phyloP scores from a whole-genome alignment of 805 yeast species.

The Maudiozyma serrabonitensis region DNA sequence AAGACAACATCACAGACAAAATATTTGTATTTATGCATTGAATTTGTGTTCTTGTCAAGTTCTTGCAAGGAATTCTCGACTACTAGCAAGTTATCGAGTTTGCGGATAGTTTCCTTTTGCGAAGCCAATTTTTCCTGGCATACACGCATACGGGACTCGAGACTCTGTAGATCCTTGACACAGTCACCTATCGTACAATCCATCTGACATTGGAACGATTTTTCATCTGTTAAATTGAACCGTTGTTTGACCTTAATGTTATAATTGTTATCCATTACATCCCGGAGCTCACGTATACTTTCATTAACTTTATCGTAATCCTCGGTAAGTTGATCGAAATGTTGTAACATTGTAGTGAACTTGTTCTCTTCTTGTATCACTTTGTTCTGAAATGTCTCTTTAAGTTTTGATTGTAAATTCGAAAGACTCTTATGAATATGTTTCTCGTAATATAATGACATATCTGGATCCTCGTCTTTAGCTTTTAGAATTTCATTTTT shows the following conservation, averaged over 20 bases:
- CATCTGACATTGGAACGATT: constrained; percentile 18
- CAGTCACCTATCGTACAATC: constrained; percentile 7
- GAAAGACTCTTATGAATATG: constrained; percentile 16
- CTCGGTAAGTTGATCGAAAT: constrained; percentile 16
- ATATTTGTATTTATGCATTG: constrained; percentile 6
- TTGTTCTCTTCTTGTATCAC: constrained; percentile 20
- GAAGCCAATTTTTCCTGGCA: constrained; percentile 13
- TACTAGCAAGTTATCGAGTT: constrained; percentile 16
- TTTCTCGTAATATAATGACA: constrained; percentile 7
- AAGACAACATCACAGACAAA: constrained; percentile 5
- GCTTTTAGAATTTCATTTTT: background rate
- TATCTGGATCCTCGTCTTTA: background rate
- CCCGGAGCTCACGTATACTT: constrained; percentile 15
- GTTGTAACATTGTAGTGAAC: constrained; percentile 18
- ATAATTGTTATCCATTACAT: constrained; percentile 21
- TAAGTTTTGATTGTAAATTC: constrained; percentile 17
- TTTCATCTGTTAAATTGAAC: constrained; percentile 18
- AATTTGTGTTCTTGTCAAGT: constrained; percentile 1
- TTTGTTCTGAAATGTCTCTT: constrained; percentile 11
- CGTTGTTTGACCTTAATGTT: constrained; percentile 21
- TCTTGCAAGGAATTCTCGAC: constrained; percentile 3
- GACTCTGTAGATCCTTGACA: constrained; percentile 15
- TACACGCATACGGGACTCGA: constrained; percentile 21
- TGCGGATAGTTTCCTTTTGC: constrained; percentile 20
- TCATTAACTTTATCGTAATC: constrained; percentile 24